These are phyloP conservation scores for Monilinia fructicola DNA, from an alignment of 2,329 filamentous ascomycete species.

Conservation along the genomic window DNA sequence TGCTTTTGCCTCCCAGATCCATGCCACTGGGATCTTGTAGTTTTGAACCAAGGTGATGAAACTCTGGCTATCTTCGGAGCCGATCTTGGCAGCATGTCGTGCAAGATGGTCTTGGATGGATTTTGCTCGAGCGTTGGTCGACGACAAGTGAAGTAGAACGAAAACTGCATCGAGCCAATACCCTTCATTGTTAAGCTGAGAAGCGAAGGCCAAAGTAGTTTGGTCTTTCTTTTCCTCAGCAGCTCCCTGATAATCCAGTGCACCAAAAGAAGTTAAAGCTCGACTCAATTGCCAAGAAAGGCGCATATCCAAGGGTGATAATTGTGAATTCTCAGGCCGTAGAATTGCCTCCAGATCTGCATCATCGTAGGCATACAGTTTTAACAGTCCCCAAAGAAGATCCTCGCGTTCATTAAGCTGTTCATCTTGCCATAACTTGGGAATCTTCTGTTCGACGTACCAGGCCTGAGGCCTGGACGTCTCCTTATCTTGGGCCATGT, in stretches of 20 bases:
- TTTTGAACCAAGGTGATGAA: constrained; percentile 62
- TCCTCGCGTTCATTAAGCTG: constrained; percentile 65
- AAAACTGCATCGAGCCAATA: constrained; percentile 72
- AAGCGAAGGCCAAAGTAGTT: constrained; percentile 63
- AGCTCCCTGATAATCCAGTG: constrained; percentile 53
- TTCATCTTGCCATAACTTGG: constrained; percentile 60
- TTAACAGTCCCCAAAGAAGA: constrained; percentile 82
- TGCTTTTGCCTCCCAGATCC: constrained; percentile 88
- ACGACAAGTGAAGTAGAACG: constrained; percentile 73
- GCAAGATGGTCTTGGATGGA: constrained; percentile 72
- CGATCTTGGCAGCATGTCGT: constrained; percentile 67
- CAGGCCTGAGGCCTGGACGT: constrained; percentile 67
- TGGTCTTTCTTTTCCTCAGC: constrained; percentile 62
- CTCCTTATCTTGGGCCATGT: constrained; percentile 70
- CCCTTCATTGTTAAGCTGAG: constrained; percentile 61
- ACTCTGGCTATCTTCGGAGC: constrained; percentile 54
- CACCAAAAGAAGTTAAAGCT: constrained; percentile 54
- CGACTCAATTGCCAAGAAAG: constrained; percentile 84
- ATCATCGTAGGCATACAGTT: constrained; percentile 68
- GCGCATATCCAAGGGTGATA: constrained; percentile 71
- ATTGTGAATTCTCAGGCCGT: constrained; percentile 72
- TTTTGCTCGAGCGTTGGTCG: constrained; percentile 59
- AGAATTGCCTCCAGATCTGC: constrained; percentile 68
- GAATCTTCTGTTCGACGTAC: constrained; percentile 61
- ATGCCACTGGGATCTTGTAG: constrained; percentile 69